phyloP scores from a whole-genome alignment of 192 early-diverging fungal genomes.

The Gaertneriomyces semiglobifer region DNA sequence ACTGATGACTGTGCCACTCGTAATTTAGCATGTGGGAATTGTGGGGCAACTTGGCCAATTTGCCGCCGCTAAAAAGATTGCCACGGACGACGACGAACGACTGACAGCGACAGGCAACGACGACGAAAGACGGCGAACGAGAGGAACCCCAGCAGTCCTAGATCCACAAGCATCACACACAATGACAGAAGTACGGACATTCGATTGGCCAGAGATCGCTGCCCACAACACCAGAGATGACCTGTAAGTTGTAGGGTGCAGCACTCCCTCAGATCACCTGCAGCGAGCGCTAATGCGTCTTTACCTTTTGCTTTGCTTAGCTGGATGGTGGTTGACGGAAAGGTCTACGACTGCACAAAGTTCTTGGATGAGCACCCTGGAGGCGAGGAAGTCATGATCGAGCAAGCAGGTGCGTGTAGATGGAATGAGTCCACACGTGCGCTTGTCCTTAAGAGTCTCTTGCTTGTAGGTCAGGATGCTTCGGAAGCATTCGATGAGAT shows the following conservation, averaged over 20 bases:
- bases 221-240: conserved; percentile 69
- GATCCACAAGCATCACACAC: too few species aligned
- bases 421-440: neutral
- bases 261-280: too few species aligned
- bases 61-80: too few species aligned
- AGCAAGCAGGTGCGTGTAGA: conserved; percentile 66
- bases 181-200: conserved; percentile 22
- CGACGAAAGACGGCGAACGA: too few species aligned
- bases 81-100: too few species aligned
- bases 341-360: conserved; percentile 52
- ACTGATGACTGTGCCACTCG: too few species aligned
- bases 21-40: too few species aligned
- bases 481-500: conserved; percentile 95
- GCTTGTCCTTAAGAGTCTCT: conserved; percentile 3
- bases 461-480: conserved; percentile 60
- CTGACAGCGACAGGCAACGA: too few species aligned
- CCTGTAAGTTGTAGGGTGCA: conserved; percentile 26
- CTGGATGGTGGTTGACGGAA: conserved; percentile 61
- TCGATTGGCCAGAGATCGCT: conserved; percentile 58
- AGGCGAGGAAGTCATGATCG: conserved; percentile 94
- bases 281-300: too few species aligned
- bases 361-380: conserved; percentile 80
- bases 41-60: too few species aligned
- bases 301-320: too few species aligned
- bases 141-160: too few species aligned